A percentile compares a stretch with the other conserved stretches of the same genome.
phyloP scores from a whole-genome alignment of 73 alveolate species.

The Blepharisma japonicum region DNA sequence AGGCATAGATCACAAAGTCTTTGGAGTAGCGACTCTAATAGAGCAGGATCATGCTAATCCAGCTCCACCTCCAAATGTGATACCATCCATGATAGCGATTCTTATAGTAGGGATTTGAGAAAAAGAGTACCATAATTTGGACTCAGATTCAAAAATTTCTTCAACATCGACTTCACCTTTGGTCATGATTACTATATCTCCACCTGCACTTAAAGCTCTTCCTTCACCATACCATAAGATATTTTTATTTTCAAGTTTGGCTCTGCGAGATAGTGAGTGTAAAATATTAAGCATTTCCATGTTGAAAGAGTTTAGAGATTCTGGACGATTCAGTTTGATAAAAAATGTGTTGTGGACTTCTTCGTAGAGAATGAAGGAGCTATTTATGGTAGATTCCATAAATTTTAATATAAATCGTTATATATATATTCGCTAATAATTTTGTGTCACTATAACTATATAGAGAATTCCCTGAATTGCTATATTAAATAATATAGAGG shows the following conservation, averaged over 20 bases:
- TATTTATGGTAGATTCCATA: background rate
- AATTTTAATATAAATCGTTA: no score
- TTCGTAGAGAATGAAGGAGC: slow-evolving; percentile 11
- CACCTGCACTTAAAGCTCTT: slow-evolving; percentile 24
- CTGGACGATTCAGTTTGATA: slow-evolving; percentile 23
- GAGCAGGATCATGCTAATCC: slow-evolving; percentile 30
- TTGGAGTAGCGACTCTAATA: slow-evolving; percentile 26
- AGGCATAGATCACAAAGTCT: slow-evolving; percentile 40
- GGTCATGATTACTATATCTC: background rate
- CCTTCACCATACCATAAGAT: slow-evolving; percentile 9
- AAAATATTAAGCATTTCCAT: background rate
- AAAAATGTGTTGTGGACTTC: background rate
- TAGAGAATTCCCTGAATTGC: no score
- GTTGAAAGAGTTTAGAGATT: slow-evolving; percentile 27
- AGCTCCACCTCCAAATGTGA: slow-evolving; percentile 43
- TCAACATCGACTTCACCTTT: background rate
- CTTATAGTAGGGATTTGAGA: background rate
- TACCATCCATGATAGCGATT: slow-evolving; percentile 28
- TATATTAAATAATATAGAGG: no score
- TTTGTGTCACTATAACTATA: no score
- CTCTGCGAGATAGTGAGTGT: background rate
- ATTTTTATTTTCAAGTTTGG: no score
- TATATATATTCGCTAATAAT: no score
- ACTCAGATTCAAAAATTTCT: slow-evolving; percentile 9
- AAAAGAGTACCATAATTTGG: background rate